Conservation (phyloP, 1,284 basidiomycete genomes). For the Boletus semigastroideus region DNA sequence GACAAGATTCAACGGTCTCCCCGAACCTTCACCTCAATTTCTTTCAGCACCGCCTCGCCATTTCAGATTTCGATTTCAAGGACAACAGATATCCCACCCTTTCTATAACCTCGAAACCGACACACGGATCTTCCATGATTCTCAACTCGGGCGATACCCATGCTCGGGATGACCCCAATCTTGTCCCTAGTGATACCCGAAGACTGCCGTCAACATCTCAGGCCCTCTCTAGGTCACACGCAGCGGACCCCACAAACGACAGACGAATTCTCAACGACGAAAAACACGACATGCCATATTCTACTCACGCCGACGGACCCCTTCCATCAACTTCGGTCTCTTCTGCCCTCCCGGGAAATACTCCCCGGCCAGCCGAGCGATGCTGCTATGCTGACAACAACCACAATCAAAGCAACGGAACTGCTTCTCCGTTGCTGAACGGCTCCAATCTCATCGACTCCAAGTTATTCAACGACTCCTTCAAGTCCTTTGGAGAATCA, state of each 20-base stretch:
- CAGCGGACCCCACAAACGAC: slow-evolving; percentile 17
- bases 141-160: slow-evolving; percentile 21
- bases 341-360: slow-evolving; percentile 41
- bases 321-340: slow-evolving; percentile 38
- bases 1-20: slow-evolving; percentile 39
- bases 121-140: slow-evolving; percentile 32
- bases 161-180: slow-evolving; percentile 17
- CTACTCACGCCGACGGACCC: slow-evolving; percentile 31
- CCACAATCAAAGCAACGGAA: slow-evolving; percentile 25
- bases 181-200: slow-evolving; percentile 15
- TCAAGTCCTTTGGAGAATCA: slow-evolving; percentile 32
- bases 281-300: slow-evolving; percentile 18
- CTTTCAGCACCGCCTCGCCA: slow-evolving; percentile 53
- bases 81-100: slow-evolving; percentile 61
- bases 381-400: slow-evolving; percentile 48
- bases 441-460: slow-evolving; percentile 31
- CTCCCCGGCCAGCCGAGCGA: slow-evolving; percentile 48
- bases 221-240: slow-evolving; percentile 14
- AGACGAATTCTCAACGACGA: slow-evolving; percentile 26
- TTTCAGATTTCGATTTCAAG: slow-evolving; percentile 57
- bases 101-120: slow-evolving; percentile 27
- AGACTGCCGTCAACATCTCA: slow-evolving; percentile 7
- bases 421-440: slow-evolving; percentile 33
- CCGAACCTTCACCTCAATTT: slow-evolving; percentile 36
- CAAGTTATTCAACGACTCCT: slow-evolving; percentile 30